Conservation (phyloP, 2,329 filamentous ascomycete species). For the Huntiella bhutanensis region DNA sequence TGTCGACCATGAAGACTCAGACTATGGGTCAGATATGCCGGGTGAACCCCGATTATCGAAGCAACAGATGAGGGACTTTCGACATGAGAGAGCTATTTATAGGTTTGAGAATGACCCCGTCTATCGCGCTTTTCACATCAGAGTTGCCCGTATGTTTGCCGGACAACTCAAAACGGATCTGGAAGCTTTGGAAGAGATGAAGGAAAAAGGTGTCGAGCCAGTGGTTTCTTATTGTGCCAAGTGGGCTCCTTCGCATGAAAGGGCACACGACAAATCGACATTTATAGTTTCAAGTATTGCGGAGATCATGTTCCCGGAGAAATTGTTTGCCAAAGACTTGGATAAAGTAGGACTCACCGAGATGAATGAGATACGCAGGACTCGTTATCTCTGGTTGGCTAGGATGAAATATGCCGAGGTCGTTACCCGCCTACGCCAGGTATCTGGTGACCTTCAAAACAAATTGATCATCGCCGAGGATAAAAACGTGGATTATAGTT, state of each 20-base stretch:
- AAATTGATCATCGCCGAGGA: too few species aligned
- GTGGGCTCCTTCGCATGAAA: conserved; percentile 38
- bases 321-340: conserved; percentile 16
- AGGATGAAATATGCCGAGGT: conserved; percentile 34
- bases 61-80: too few species aligned
- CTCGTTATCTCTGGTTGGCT: conserved; percentile 32
- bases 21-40: too few species aligned
- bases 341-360: conserved; percentile 16
- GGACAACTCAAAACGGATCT: conserved; percentile 20
- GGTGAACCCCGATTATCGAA: too few species aligned
- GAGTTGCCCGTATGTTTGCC: too few species aligned
- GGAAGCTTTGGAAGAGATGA: conserved; percentile 20
- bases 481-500: too few species aligned
- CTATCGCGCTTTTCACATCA: too few species aligned
- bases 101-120: too few species aligned
- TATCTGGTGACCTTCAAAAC: conserved; percentile 33
- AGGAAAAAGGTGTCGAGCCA: conserved; percentile 22
- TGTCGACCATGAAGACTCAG: too few species aligned
- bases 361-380: conserved; percentile 16
- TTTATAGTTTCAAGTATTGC: conserved; percentile 37
- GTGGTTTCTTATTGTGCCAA: conserved; percentile 38
- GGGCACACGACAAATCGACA: conserved; percentile 39
- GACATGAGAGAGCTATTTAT: too few species aligned
- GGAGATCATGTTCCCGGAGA: conserved; percentile 29
- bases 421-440: conserved; percentile 31